These are phyloP conservation scores for Aegilops umbellulata DNA, from an alignment of 176 grass and related monocot genomes.

Conservation along the genomic window DNA sequence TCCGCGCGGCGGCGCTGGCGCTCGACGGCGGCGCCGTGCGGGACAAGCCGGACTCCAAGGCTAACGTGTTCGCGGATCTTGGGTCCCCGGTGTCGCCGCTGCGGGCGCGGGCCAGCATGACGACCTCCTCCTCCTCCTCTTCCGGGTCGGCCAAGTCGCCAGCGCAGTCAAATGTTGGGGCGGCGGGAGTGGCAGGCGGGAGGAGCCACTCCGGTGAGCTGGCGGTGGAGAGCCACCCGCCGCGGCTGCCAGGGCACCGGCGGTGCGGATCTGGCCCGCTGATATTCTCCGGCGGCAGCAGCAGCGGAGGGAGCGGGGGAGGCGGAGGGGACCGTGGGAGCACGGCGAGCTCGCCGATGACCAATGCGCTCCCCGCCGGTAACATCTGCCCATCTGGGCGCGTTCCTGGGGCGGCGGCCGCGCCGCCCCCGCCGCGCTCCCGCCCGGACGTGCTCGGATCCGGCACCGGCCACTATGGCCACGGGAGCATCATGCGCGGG, in stretches of 20 bases:
- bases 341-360: constrained; percentile 70
- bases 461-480: constrained; percentile 87
- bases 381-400: constrained; percentile 89
- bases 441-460: constrained; percentile 85
- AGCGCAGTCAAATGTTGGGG: constrained; percentile 34
- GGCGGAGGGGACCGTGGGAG: constrained; percentile 47
- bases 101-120: constrained; percentile 31
- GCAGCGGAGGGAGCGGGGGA: constrained; percentile 42
- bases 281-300: constrained; percentile 67
- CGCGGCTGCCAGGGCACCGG: constrained; percentile 41
- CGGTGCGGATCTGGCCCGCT: constrained; percentile 71
- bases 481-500: constrained; percentile 88
- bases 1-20: constrained; percentile 36
- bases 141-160: constrained; percentile 51
- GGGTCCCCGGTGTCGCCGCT: constrained; percentile 82
- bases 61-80: constrained; percentile 61
- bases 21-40: constrained; percentile 39
- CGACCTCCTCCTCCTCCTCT: constrained; percentile 47
- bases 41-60: constrained; percentile 83
- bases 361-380: constrained; percentile 82
- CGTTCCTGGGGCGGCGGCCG: constrained; percentile 29
- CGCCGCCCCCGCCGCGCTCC: constrained; percentile 45
- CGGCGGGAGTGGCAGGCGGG: neutral
- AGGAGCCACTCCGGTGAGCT: constrained; percentile 52
- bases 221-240: constrained; percentile 39